Conservation (phyloP, 371 early-diverging fungal species). For the Mucor racemosus region DNA sequence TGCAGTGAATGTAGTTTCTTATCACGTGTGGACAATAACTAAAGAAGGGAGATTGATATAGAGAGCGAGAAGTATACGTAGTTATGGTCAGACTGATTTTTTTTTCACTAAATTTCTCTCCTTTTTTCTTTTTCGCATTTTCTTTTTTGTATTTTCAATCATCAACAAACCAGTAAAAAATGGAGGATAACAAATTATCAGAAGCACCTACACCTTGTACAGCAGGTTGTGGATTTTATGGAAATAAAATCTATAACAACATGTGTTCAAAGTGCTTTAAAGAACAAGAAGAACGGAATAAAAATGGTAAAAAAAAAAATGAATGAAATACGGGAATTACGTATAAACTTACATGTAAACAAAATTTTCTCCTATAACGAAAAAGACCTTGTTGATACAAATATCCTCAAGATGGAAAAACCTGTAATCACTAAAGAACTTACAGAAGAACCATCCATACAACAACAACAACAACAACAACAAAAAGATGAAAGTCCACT, state of each 20-base stretch:
- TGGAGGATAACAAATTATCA: constrained; percentile 63
- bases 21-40: background rate
- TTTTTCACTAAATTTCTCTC: constrained; percentile 11
- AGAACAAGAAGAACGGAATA: constrained; percentile 34
- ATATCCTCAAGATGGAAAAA: constrained; percentile 13
- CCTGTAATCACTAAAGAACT: constrained; percentile 13
- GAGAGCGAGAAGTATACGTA: background rate
- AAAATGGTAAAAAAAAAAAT: constrained; percentile 15
- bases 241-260: constrained; percentile 66
- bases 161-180: constrained; percentile 26
- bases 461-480: background rate
- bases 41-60: background rate
- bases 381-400: constrained; percentile 5
- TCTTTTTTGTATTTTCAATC: background rate
- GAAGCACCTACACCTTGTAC: constrained; percentile 61
- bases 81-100: background rate
- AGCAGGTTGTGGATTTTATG: constrained; percentile 74
- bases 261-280: constrained; percentile 88
- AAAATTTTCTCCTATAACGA: background rate
- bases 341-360: background rate
- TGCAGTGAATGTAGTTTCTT: background rate
- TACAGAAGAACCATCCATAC: constrained; percentile 13
- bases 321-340: constrained; percentile 4
- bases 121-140: constrained; percentile 12
- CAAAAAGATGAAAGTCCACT: background rate